phyloP scores from a whole-genome alignment of 306 rosid species.

The Acacia confusa region DNA sequence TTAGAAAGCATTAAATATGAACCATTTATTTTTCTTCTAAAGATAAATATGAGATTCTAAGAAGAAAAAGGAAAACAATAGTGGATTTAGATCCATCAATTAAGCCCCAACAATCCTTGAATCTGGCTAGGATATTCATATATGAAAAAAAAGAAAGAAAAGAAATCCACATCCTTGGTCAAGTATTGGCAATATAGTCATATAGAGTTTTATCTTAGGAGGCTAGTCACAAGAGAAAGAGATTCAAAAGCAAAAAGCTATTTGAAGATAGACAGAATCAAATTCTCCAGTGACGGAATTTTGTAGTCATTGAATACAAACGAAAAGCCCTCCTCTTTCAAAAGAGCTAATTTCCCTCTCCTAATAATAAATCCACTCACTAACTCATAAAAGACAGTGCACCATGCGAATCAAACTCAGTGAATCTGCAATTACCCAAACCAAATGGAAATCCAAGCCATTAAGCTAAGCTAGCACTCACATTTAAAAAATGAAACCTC shows the following conservation, averaged over 20 bases:
- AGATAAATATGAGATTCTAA: too few species aligned
- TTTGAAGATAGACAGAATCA: not conserved
- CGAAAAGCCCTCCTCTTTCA: not conserved
- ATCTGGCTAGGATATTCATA: too few species aligned
- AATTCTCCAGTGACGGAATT: conserved; percentile 12
- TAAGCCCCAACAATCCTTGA: too few species aligned
- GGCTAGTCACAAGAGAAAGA: not conserved
- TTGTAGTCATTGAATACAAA: not conserved
- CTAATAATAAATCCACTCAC: not conserved
- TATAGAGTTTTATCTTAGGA: not conserved
- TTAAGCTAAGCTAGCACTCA: not conserved
- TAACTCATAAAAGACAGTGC: not conserved
- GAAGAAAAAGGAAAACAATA: too few species aligned
- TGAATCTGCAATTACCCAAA: not conserved
- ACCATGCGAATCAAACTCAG: conserved; percentile 29
- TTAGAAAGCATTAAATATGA: too few species aligned
- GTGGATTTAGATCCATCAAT: too few species aligned
- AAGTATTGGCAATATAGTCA: not conserved
- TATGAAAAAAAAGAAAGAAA: too few species aligned
- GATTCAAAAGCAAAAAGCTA: conserved; percentile 5
- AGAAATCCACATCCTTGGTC: not conserved
- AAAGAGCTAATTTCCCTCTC: not conserved
- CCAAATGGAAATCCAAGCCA: not conserved
- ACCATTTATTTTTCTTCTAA: too few species aligned
- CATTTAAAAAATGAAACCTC: not conserved